Evolutionary conservation across 768 basidiomycete species (phyloP).

Genomic region (Phlebiopsis gigantea): DNA sequence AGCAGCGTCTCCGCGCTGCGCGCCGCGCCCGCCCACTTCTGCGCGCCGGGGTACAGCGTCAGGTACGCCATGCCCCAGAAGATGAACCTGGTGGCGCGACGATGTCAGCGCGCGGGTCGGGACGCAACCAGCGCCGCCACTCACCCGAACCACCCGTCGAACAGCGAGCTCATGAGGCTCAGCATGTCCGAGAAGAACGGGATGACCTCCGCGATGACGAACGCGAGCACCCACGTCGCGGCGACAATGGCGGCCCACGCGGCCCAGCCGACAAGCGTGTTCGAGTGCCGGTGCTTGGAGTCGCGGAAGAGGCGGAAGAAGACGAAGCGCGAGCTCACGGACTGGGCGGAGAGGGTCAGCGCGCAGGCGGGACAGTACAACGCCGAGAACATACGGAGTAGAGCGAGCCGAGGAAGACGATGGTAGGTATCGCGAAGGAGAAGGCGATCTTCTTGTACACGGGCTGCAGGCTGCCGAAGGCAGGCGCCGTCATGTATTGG

Average conservation of each 20-base stretch:
- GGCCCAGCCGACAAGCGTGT: slow-evolving; percentile 22
- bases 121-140: neutral
- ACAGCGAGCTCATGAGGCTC: slow-evolving; percentile 37
- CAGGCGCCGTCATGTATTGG: slow-evolving; percentile 41
- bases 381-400: slow-evolving; percentile 32
- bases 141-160: slow-evolving; percentile 26
- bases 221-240: slow-evolving; percentile 21
- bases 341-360: slow-evolving; percentile 16
- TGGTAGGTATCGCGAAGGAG: slow-evolving; percentile 42
- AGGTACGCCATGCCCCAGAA: slow-evolving; percentile 43
- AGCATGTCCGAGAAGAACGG: slow-evolving; percentile 36
- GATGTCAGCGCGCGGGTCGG: neutral
- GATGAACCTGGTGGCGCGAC: slow-evolving; percentile 28
- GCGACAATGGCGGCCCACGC: slow-evolving; percentile 23
- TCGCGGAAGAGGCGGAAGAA: slow-evolving; percentile 40
- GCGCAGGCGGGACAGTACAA: neutral
- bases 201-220: slow-evolving; percentile 26
- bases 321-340: slow-evolving; percentile 38
- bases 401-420: slow-evolving; percentile 38
- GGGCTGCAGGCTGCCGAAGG: slow-evolving; percentile 34
- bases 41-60: slow-evolving; percentile 30
- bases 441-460: slow-evolving; percentile 38
- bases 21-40: slow-evolving; percentile 29
- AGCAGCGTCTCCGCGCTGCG: slow-evolving; percentile 31
- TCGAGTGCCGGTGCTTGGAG: slow-evolving; percentile 31